These are phyloP conservation scores for Moesziomyces sp. DNA, from an alignment of 1,284 basidiomycete species.

Conservation along the genomic window DNA sequence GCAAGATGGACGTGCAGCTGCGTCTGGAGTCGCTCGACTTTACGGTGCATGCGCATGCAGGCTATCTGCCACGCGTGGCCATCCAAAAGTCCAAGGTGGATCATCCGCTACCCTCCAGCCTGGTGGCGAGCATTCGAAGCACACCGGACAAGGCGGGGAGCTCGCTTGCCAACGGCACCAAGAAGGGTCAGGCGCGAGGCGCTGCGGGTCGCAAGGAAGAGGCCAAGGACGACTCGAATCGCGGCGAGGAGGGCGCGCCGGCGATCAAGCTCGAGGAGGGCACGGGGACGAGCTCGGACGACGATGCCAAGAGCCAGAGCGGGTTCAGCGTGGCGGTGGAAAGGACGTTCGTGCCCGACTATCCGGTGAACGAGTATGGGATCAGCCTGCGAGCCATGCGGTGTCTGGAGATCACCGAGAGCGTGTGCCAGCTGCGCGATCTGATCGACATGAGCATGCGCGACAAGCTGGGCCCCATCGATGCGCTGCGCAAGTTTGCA, in stretches of 20 bases:
- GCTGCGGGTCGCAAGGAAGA: conserved; percentile 32
- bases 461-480: conserved; percentile 50
- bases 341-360: conserved; percentile 49
- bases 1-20: conserved; percentile 36
- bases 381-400: conserved; percentile 60
- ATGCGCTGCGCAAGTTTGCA: conserved; percentile 48
- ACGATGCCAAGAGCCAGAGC: conserved; percentile 30
- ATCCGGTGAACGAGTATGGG: conserved; percentile 62
- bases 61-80: conserved; percentile 44
- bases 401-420: conserved; percentile 61
- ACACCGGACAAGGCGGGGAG: conserved; percentile 12
- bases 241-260: conserved; percentile 31
- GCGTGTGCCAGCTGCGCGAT: conserved; percentile 57
- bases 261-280: conserved; percentile 29
- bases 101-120: conserved; percentile 34
- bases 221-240: conserved; percentile 12
- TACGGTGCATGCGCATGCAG: conserved; percentile 41
- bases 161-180: conserved; percentile 8
- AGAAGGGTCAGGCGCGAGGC: conserved; percentile 23
- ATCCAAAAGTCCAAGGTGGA: conserved; percentile 49
- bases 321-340: conserved; percentile 46
- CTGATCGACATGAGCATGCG: conserved; percentile 54
- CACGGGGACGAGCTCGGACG: conserved; percentile 8
- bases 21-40: conserved; percentile 55
- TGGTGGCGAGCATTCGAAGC: conserved; percentile 35